A percentile compares a stretch with the other conserved stretches of the same genome.
Evolutionary conservation across 31 red algal species (phyloP).

Genomic region (Endocladia muricata): DNA sequence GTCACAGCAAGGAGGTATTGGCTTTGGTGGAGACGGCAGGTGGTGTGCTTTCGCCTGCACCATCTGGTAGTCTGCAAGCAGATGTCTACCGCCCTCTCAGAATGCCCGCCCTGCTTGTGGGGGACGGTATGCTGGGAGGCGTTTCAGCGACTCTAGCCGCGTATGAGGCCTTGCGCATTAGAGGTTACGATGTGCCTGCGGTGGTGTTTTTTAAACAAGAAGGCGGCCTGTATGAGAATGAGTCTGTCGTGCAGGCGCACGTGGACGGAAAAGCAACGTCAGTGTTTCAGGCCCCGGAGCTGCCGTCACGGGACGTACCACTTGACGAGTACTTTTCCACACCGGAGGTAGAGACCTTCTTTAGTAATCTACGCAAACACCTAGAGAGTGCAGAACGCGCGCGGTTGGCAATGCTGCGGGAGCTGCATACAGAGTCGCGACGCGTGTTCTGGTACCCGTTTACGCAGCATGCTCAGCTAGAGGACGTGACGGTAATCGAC

Average conservation of each 20-base stretch:
- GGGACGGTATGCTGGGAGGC: slow-evolving; percentile 83
- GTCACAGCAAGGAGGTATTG: slow-evolving; percentile 10
- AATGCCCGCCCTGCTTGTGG: slow-evolving; percentile 85
- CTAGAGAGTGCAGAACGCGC: slow-evolving; percentile 9
- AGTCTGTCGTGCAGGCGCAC: slow-evolving; percentile 29
- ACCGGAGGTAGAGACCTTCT: slow-evolving; percentile 32
- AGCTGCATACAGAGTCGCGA: slow-evolving; percentile 55
- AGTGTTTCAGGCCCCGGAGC: slow-evolving; percentile 57
- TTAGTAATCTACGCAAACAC: slow-evolving; percentile 24
- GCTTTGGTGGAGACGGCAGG: slow-evolving; percentile 86
- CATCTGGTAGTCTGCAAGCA: slow-evolving; percentile 82
- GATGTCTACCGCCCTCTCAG: slow-evolving; percentile 80
- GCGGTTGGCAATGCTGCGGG: slow-evolving; percentile 16
- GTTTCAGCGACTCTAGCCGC: slow-evolving; percentile 82
- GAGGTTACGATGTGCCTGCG: slow-evolving; percentile 83
- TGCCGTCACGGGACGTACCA: slow-evolving; percentile 38
- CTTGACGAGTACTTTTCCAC: slow-evolving; percentile 53
- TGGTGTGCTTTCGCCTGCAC: slow-evolving; percentile 85
- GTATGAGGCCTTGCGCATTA: slow-evolving; percentile 66
- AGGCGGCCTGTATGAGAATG: slow-evolving; percentile 41
- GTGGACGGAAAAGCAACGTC: slow-evolving; percentile 25
- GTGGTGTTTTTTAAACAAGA: slow-evolving; percentile 65
- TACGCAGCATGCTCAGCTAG: slow-evolving; percentile 75
- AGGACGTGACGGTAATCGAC: slow-evolving; percentile 59
- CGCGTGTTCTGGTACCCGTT: slow-evolving; percentile 95